A percentile compares a stretch with the other conserved stretches of the same genome.
Evolutionary conservation across 257 asterid genomes (phyloP).

Genomic region (Solanum lycopersicoides): DNA sequence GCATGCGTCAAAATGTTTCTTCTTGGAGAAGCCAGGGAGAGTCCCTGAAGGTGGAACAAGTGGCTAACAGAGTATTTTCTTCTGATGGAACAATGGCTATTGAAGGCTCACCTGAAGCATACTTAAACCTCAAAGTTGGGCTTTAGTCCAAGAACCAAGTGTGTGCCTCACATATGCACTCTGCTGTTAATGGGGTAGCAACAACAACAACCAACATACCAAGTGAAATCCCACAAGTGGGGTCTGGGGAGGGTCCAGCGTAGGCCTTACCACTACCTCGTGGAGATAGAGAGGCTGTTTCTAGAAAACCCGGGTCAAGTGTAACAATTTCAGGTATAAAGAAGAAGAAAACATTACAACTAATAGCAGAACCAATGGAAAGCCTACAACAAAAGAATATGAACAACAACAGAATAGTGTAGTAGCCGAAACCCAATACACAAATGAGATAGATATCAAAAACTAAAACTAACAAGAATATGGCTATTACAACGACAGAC

Average conservation of each 20-base stretch:
- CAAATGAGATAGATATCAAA: neutral
- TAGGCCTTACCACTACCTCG: neutral
- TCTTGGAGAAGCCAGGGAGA: neutral
- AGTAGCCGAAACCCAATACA: neutral
- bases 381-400: neutral
- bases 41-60: neutral
- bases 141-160: neutral
- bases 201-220: neutral
- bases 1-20: neutral
- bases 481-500: neutral
- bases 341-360: neutral
- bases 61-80: neutral
- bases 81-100: neutral
- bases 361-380: neutral
- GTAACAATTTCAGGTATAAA: neutral
- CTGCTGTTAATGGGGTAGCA: neutral
- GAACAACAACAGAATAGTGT: neutral
- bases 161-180: neutral
- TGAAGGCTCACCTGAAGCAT: neutral
- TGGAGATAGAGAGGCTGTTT: neutral
- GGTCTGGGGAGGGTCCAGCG: neutral
- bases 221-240: neutral
- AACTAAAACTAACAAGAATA: neutral
- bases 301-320: neutral
- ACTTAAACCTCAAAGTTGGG: too few relatives aligned